Evolutionary conservation across 2,329 filamentous ascomycete species (phyloP), one percentile per base, ranked within the genome.

Genomic region (Blastomyces parvus): DNA sequence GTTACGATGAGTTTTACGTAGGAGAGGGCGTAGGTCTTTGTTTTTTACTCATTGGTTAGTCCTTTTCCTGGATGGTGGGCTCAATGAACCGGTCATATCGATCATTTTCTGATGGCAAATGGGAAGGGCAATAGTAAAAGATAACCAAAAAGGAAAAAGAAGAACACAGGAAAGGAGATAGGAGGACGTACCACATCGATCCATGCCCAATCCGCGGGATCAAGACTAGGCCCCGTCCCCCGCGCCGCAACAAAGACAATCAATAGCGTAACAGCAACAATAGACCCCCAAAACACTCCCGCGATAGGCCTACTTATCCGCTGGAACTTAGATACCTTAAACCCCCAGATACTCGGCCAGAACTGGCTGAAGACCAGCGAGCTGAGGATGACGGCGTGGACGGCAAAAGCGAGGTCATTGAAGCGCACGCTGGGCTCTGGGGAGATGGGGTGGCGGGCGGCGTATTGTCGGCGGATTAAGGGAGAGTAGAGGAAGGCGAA

Each of bases 1-100:
- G 93, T 96, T 67, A 96, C 85, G 62, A 92, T 76, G 42, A 99
- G 81, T 78, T 99, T 99, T 73, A 96, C 87, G 73, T 95, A 95
- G 52, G 90, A 90, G 40, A 95, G 79, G 14, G 88, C 84, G 71
- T 87, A 85, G 40, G 86, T 78, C 84, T 83, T 65, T 42, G 1
- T 59, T 17, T 46, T 57, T 40, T 48, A 33, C 56, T 11, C 11
- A 40, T 33, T 17, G 25, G 50, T 30, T 30, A 55, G 19, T 33
- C n/a, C 27, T 53, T 46, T 44, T 19, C 8, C n/a, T 22, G 14
- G 9, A 8, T n/a, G n/a, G 48, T 6, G 27, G 40, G 44, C 2
- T 36, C 9, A 36, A 7, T 36, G 33, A 36, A 36, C 33, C 7
- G 33, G 48, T 17, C 38, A 25, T 14, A 25, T 22, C 22, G 4